Evolutionary conservation across 192 early-diverging fungal genomes (phyloP).

Genomic region (Podila verticillata): DNA sequence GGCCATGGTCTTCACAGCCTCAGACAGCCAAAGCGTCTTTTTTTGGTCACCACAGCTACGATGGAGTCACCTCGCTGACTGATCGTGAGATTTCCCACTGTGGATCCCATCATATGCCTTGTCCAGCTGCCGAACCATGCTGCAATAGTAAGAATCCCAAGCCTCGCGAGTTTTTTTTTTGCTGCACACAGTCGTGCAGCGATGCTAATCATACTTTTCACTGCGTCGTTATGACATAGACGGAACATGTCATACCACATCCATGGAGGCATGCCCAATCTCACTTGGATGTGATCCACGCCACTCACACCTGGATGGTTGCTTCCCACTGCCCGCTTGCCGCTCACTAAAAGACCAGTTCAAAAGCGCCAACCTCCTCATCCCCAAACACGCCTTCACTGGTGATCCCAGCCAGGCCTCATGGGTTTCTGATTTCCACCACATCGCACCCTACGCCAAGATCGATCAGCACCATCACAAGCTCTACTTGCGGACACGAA

Average conservation of each 20-base stretch:
- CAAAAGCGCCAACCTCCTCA: constrained; percentile 12
- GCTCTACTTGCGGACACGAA: constrained; percentile 46
- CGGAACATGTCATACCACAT: constrained; percentile 45
- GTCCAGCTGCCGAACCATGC: constrained; percentile 28
- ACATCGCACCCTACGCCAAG: constrained; percentile 56
- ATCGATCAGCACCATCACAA: constrained; percentile 31
- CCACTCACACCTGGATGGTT: constrained; percentile 30
- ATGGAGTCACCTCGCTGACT: constrained; percentile 9
- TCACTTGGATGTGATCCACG: constrained; percentile 34
- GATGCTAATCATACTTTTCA: neutral
- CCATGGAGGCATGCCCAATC: constrained; percentile 35
- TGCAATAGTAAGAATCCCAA: constrained; percentile 33
- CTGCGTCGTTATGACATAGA: constrained; percentile 7
- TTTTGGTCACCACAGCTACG: constrained; percentile 7
- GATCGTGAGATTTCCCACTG: constrained; percentile 32
- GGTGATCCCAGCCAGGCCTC: constrained; percentile 56
- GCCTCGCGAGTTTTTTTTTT: neutral
- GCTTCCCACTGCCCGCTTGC: constrained; percentile 39
- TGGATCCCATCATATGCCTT: constrained; percentile 40
- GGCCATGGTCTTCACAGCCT: neutral
- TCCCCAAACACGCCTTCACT: constrained; percentile 49
- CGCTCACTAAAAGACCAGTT: constrained; percentile 22
- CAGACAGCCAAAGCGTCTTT: constrained; percentile 11
- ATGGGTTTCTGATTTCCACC: constrained; percentile 66
- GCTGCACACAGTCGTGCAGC: neutral